These are phyloP conservation scores for Parietaria judaica DNA, from an alignment of 306 rosid genomes.

Conservation along the genomic window DNA sequence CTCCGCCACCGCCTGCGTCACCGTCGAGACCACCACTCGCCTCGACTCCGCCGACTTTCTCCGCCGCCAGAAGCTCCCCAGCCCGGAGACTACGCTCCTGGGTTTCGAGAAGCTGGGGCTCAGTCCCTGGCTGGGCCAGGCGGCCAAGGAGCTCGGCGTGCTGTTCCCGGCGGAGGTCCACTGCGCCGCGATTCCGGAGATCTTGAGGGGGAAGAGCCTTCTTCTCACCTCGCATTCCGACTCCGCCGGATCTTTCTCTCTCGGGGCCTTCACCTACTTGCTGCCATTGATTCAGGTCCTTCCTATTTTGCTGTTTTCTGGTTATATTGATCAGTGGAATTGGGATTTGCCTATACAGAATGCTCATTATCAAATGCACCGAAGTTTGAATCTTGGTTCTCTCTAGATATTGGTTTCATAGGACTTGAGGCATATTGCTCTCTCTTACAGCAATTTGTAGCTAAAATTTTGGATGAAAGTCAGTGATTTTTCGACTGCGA, in stretches of 20 bases:
- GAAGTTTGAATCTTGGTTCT: too few relatives aligned
- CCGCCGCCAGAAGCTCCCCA: background rate
- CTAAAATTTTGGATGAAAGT: too few relatives aligned
- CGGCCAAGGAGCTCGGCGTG: constrained; percentile 14
- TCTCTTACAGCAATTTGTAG: too few relatives aligned
- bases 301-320: background rate
- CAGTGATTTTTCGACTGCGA: too few relatives aligned
- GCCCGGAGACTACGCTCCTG: background rate
- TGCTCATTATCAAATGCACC: background rate
- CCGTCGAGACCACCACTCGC: constrained; percentile 6
- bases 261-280: constrained; percentile 18
- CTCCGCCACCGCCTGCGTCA: constrained; percentile 6
- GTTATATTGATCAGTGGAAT: background rate
- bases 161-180: constrained; percentile 19
- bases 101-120: constrained; percentile 22
- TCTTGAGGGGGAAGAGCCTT: constrained; percentile 22
- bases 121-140: constrained; percentile 9
- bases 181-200: constrained; percentile 19
- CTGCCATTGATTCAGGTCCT: constrained; percentile 26
- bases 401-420: too few relatives aligned
- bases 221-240: constrained; percentile 16
- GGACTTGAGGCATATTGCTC: too few relatives aligned
- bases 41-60: background rate
- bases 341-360: background rate
- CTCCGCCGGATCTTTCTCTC: constrained; percentile 2